Evolutionary conservation across 805 yeast species (phyloP).

Genomic region (Ogataea paradorogensis): DNA sequence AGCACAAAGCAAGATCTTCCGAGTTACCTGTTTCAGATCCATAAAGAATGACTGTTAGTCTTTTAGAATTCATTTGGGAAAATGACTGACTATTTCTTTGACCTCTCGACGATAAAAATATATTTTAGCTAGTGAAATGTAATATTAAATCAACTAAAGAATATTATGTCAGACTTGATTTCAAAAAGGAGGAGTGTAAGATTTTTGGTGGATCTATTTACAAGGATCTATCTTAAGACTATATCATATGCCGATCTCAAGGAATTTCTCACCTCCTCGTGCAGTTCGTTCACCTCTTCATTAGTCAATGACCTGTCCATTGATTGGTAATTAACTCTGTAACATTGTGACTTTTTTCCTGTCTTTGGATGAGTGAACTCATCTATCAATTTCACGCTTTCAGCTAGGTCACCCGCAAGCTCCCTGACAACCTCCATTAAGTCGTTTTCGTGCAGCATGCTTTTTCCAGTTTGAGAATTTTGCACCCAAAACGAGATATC

Average conservation of each 20-base stretch:
- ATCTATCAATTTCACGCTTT: conserved; percentile 76
- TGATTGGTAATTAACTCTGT: conserved; percentile 87
- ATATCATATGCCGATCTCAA: conserved; percentile 53
- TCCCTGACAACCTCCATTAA: conserved; percentile 89
- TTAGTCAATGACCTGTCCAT: conserved; percentile 92
- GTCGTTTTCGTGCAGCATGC: conserved; percentile 74
- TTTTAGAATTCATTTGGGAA: conserved; percentile 19
- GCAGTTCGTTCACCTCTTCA: conserved; percentile 75
- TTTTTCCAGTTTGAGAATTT: conserved; percentile 21
- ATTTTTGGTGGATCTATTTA: too few relatives aligned
- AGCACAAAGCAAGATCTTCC: conserved; percentile 72
- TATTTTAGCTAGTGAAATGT: too few relatives aligned
- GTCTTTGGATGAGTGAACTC: conserved; percentile 85
- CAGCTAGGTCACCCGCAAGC: conserved; percentile 84
- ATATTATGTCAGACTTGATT: too few relatives aligned
- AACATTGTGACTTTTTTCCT: conserved; percentile 74
- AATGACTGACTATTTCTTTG: too few relatives aligned
- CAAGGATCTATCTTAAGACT: conserved; percentile 40
- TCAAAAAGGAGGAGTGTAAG: too few relatives aligned
- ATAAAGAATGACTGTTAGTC: conserved; percentile 58
- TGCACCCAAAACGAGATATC: conserved; percentile 94
- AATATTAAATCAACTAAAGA: too few relatives aligned
- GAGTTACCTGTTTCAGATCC: conserved; percentile 95
- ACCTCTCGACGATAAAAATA: too few relatives aligned
- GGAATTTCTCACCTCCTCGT: conserved; percentile 59